Evolutionary conservation across 1,284 basidiomycete genomes (phyloP), one percentile per base, ranked within the genome.

Genomic region (Apiotrichum gamsii): DNA sequence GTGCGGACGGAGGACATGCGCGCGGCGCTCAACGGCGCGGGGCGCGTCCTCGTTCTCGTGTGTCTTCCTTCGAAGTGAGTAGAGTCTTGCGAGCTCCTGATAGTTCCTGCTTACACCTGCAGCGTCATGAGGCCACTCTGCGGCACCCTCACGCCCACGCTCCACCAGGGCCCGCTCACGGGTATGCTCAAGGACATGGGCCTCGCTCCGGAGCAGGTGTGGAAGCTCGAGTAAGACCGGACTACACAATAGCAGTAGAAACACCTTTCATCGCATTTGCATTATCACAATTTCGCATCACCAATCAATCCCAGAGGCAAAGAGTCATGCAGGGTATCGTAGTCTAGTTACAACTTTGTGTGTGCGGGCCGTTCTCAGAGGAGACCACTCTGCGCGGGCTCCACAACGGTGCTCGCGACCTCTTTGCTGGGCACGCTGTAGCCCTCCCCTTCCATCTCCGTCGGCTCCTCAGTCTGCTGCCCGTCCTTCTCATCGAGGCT

Each of bases 41-140:
- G 57, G 21, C 47, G 47, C 11, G 51, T 63, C 6, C 45, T 68
- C 45, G 61, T 70, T 2, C 45, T 70, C 15, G 61, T 70, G n/a
- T 70, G 67, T 50, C 40, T 70, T 23, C 67, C 68, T 13, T 58
- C 62, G 0, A 32, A 37, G 67, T 68, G 45, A 49, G 65, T 62
- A 10, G 11, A 10, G 28, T 11, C 15, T 9, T 18, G 4, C 30
- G 15, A 5, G 41, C 36, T 16, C 5, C 19, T 2, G 6, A 11
- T 19, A 4, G 9, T 5, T 4, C n/a, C 3, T 5, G 31, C 49
- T 51, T 15, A 47, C 39, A 13, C 13, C n/a, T 28, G 4, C 50
- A 64, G 60, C n/a, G 49, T 65, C 28, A 66, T 69, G 62, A 39
- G 54, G 19, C 65, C 67, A 1, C 51, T 70, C 4, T 68, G 67